phyloP scores from a whole-genome alignment of 228 moss, liverwort and hornwort genomes.

The Sphagnum fallax region DNA sequence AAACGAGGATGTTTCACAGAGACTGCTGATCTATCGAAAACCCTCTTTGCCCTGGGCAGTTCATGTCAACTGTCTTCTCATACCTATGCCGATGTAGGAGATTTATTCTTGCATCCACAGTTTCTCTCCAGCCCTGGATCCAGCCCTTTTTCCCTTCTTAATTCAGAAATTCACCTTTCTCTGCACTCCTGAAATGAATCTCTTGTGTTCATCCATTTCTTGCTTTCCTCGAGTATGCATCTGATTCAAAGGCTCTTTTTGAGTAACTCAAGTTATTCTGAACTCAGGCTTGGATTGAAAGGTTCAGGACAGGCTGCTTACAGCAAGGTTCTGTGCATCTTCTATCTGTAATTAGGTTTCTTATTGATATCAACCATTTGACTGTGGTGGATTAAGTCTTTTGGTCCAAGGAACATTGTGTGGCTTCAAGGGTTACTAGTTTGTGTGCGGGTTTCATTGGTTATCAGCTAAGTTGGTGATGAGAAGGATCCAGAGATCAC shows the following conservation, averaged over 20 bases:
- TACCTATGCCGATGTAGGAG: neutral
- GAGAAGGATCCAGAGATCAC: constrained; percentile 2
- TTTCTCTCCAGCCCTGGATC: neutral
- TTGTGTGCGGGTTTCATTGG: no score
- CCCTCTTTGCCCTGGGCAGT: no score
- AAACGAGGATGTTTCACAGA: neutral
- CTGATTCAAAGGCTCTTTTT: no score
- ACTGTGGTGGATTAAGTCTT: neutral
- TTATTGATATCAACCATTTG: neutral
- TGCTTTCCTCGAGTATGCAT: no score
- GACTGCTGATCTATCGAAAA: no score
- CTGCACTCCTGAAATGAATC: no score
- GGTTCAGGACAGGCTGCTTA: neutral
- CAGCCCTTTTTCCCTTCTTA: neutral
- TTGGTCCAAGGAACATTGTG: neutral
- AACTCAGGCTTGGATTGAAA: no score
- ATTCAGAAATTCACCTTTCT: no score
- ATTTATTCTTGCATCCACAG: neutral
- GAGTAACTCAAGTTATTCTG: no score
- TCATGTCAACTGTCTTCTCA: neutral
- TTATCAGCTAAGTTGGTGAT: neutral
- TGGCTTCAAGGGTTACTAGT: no score
- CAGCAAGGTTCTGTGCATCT: neutral
- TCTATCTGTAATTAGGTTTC: neutral
- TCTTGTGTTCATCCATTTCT: no score